Conservation (phyloP, 805 yeast species). For the Peterozyma xylosa region DNA sequence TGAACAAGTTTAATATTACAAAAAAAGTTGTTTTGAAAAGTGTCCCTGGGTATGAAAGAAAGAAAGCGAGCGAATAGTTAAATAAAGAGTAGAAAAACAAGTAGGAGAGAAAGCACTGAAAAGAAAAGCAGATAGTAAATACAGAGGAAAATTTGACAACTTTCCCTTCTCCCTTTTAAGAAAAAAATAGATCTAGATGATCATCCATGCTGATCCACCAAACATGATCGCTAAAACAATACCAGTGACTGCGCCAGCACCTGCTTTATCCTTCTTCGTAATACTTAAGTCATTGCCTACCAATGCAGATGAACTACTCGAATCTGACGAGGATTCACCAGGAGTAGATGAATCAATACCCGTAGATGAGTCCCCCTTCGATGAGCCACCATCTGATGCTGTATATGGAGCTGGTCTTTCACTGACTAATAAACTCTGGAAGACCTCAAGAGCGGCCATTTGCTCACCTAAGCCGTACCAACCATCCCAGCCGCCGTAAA, state of each 20-base stretch:
- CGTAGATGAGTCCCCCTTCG: slow-evolving; percentile 60
- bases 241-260: slow-evolving; percentile 86
- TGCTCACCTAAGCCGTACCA: slow-evolving; percentile 73
- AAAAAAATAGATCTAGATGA: background rate
- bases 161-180: background rate
- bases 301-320: slow-evolving; percentile 16
- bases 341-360: slow-evolving; percentile 41
- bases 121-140: background rate
- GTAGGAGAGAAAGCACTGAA: no score
- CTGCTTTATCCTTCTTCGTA: slow-evolving; percentile 65
- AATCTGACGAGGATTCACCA: slow-evolving; percentile 50
- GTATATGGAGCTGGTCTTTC: slow-evolving; percentile 53
- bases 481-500: slow-evolving; percentile 51
- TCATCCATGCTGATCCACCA: slow-evolving; percentile 79
- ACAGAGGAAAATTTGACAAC: background rate
- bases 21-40: no score
- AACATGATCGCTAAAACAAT: slow-evolving; percentile 51
- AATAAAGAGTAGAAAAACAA: no score
- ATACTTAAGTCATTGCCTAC: slow-evolving; percentile 34
- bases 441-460: slow-evolving; percentile 62
- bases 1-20: no score
- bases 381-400: slow-evolving; percentile 58
- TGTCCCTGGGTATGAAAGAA: no score
- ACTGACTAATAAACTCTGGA: slow-evolving; percentile 36
- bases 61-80: no score